Evolutionary conservation across 164 flowering plant species (phyloP).

Genomic region (Liriodendron chinense): DNA sequence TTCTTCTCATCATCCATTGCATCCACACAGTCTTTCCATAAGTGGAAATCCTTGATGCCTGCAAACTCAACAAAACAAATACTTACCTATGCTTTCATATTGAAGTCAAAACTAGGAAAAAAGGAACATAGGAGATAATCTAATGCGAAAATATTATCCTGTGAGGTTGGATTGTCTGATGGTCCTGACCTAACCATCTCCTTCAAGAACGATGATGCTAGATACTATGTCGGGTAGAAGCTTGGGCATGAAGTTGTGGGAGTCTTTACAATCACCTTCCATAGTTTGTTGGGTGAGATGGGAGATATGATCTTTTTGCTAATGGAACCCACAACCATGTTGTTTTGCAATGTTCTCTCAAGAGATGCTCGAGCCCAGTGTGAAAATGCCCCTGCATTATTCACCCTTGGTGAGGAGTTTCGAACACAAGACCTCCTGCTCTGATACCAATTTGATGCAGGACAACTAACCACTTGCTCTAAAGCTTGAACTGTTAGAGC

Average conservation of each 20-base stretch:
- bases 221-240: neutral
- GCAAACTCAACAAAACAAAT: neutral
- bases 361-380: too few relatives aligned
- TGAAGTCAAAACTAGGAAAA: too few relatives aligned
- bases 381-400: too few relatives aligned
- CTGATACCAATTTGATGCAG: too few relatives aligned
- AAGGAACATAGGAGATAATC: too few relatives aligned
- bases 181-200: conserved; percentile 1
- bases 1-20: conserved; percentile 3
- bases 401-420: too few relatives aligned
- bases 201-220: neutral
- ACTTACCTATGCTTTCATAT: neutral
- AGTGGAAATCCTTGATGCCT: neutral
- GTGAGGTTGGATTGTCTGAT: neutral
- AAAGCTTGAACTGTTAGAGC: too few relatives aligned
- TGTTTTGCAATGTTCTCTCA: neutral
- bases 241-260: neutral
- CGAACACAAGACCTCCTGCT: too few relatives aligned
- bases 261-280: neutral
- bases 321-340: neutral
- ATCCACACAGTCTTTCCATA: conserved; percentile 3
- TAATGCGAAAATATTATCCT: too few relatives aligned
- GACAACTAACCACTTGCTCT: too few relatives aligned
- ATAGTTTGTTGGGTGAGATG: neutral
- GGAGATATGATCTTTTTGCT: neutral